These are phyloP conservation scores for Hanseniaspora osmophila DNA, from an alignment of 805 yeast species.

Conservation along the genomic window DNA sequence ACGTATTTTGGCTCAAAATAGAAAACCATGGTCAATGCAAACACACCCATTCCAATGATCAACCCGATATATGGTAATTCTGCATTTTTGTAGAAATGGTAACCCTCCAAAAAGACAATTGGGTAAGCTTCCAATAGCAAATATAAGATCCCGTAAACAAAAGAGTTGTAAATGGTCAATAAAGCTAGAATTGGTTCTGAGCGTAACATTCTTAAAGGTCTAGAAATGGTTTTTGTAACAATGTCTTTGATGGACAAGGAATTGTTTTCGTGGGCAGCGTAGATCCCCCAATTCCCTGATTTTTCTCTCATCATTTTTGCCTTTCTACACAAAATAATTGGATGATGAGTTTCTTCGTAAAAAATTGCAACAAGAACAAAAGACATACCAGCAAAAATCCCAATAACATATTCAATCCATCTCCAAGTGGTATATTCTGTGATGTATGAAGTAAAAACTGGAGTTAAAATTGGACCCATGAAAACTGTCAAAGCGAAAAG, in stretches of 20 bases:
- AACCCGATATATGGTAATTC: constrained; percentile 72
- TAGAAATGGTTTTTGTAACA: constrained; percentile 43
- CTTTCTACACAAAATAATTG: constrained; percentile 45
- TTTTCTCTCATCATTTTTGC: constrained; percentile 48
- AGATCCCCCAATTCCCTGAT: constrained; percentile 74
- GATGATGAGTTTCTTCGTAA: constrained; percentile 58
- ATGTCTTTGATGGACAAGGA: constrained; percentile 44
- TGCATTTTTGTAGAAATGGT: constrained; percentile 34
- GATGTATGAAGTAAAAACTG: constrained; percentile 62
- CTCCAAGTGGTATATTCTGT: constrained; percentile 66
- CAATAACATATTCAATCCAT: constrained; percentile 65
- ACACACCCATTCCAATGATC: constrained; percentile 51
- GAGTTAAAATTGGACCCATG: constrained; percentile 71
- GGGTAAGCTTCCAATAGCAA: constrained; percentile 66
- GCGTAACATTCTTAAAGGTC: constrained; percentile 56
- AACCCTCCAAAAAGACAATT: constrained; percentile 47
- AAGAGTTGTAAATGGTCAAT: constrained; percentile 57
- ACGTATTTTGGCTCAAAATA: constrained; percentile 40
- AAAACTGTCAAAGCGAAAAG: constrained; percentile 62
- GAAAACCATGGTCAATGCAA: constrained; percentile 38
- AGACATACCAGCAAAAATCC: constrained; percentile 37
- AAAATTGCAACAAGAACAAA: constrained; percentile 26
- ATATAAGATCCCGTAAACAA: constrained; percentile 69
- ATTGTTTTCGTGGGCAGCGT: constrained; percentile 60
- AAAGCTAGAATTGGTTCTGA: constrained; percentile 63